phyloP scores from a whole-genome alignment of 2,329 filamentous ascomycete genomes.

The Venturia nashicola region DNA sequence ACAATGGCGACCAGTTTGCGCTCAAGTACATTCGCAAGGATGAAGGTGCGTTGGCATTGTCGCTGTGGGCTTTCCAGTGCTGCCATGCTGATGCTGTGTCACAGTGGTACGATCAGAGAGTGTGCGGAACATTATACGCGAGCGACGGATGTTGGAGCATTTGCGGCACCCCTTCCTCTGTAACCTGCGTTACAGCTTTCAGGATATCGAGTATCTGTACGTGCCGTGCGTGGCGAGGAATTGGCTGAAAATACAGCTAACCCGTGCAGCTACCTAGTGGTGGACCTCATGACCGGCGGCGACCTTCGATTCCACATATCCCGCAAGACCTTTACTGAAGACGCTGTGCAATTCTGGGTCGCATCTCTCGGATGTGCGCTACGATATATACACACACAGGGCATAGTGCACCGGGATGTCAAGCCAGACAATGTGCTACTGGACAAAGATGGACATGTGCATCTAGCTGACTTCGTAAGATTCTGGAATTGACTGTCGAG shows the following conservation, averaged over 20 bases:
- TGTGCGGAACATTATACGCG: slow-evolving; percentile 94
- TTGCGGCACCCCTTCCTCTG: slow-evolving; percentile 96
- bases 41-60: slow-evolving; percentile 55
- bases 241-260: background rate
- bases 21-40: slow-evolving; percentile 98
- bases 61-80: slow-evolving; percentile 10
- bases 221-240: slow-evolving; percentile 19
- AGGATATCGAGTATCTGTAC: slow-evolving; percentile 97
- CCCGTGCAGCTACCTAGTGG: slow-evolving; percentile 67
- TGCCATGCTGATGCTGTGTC: slow-evolving; percentile 19
- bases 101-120: slow-evolving; percentile 93
- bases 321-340: slow-evolving; percentile 93
- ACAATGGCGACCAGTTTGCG: slow-evolving; percentile 85
- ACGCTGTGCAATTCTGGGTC: slow-evolving; percentile 95
- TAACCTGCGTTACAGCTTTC: slow-evolving; percentile 97
- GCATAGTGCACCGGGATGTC: slow-evolving; percentile 30
- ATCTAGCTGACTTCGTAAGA: slow-evolving; percentile 92
- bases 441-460: slow-evolving; percentile 55
- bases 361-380: slow-evolving; percentile 85
- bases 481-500: background rate
- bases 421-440: slow-evolving; percentile 30
- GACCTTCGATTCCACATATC: slow-evolving; percentile 97
- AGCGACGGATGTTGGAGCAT: slow-evolving; percentile 95
- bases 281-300: slow-evolving; percentile 95
- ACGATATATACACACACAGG: slow-evolving; percentile 35